phyloP scores from a whole-genome alignment of 2,329 filamentous ascomycete species.

The Monosporascus sp. region DNA sequence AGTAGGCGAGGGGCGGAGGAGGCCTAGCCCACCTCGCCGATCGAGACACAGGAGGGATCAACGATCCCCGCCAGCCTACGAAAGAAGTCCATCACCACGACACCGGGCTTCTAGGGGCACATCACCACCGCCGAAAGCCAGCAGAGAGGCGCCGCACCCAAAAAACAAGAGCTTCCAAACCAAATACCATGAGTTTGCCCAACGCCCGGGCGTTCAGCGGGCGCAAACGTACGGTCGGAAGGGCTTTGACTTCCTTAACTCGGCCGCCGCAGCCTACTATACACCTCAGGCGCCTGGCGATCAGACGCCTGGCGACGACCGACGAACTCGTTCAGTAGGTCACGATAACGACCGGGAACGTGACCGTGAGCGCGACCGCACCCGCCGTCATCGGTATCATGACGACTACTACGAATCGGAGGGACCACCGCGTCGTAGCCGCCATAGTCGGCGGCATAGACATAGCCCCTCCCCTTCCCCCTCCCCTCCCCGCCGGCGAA shows the following conservation, averaged over 20 bases:
- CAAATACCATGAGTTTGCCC: constrained; percentile 11
- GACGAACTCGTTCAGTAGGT: constrained; percentile 13
- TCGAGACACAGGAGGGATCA: constrained; percentile 10
- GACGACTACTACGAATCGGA: constrained; percentile 3
- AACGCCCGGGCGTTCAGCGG: constrained; percentile 20
- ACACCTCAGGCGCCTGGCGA: constrained; percentile 16
- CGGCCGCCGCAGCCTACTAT: constrained; percentile 23
- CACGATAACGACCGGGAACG: constrained; percentile 11
- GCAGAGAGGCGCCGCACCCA: constrained; percentile 2
- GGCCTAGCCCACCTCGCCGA: constrained; percentile 16
- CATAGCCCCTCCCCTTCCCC: constrained; percentile 16
- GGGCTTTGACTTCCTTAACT: constrained; percentile 20
- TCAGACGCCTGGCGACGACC: constrained; percentile 10
- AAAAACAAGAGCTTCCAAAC: constrained; percentile 7
- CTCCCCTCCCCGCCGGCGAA: constrained; percentile 12
- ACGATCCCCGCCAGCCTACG: constrained; percentile 2
- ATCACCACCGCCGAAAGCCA: constrained; percentile 5
- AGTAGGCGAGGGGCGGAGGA: constrained; percentile 8
- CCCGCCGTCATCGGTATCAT: not conserved
- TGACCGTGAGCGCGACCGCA: not conserved
- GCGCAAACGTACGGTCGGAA: constrained; percentile 19
- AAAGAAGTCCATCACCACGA: constrained; percentile 9
- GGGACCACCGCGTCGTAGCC: constrained; percentile 7
- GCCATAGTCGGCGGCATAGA: constrained; percentile 12
- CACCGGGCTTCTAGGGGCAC: constrained; percentile 4